Conservation (phyloP, 2,329 filamentous ascomycete genomes). For the Rugonectria rugulosa region DNA sequence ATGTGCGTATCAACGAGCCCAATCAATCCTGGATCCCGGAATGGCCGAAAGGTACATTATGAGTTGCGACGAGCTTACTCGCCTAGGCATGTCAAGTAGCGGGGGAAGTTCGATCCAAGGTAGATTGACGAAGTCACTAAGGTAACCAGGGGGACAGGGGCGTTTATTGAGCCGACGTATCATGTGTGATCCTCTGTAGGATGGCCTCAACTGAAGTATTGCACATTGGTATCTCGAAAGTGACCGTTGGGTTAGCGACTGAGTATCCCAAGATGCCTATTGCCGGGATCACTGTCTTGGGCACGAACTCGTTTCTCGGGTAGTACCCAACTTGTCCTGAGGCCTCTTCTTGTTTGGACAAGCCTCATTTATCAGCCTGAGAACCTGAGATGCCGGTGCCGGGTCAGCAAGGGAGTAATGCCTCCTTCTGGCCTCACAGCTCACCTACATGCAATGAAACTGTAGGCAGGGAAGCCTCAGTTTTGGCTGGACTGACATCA, state of each 20-base stretch:
- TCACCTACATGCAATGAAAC: slow-evolving; percentile 22
- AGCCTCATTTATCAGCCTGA: not conserved
- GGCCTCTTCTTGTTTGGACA: too few species aligned
- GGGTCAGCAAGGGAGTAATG: slow-evolving; percentile 1
- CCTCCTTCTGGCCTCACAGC: slow-evolving; percentile 1
- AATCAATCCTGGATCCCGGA: slow-evolving; percentile 24
- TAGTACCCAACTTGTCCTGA: too few species aligned
- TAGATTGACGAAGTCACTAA: not conserved
- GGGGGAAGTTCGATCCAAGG: slow-evolving; percentile 3
- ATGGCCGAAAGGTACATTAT: slow-evolving; percentile 10
- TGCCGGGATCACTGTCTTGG: too few species aligned
- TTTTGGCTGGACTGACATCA: slow-evolving; percentile 5
- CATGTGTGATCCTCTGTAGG: too few species aligned
- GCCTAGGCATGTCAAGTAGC: slow-evolving; percentile 1
- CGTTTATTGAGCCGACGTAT: too few species aligned
- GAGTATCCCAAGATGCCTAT: too few species aligned
- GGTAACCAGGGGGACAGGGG: not conserved
- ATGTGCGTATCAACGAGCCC: slow-evolving; percentile 22
- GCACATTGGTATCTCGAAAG: too few species aligned
- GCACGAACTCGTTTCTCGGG: too few species aligned
- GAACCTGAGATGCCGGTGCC: not conserved
- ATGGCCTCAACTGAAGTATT: too few species aligned
- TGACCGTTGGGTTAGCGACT: too few species aligned
- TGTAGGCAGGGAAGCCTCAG: slow-evolving; percentile 23
- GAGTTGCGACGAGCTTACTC: not conserved